Evolutionary conservation across 2,329 filamentous ascomycete genomes (phyloP).

Genomic region (Sclerotinia trifoliorum): DNA sequence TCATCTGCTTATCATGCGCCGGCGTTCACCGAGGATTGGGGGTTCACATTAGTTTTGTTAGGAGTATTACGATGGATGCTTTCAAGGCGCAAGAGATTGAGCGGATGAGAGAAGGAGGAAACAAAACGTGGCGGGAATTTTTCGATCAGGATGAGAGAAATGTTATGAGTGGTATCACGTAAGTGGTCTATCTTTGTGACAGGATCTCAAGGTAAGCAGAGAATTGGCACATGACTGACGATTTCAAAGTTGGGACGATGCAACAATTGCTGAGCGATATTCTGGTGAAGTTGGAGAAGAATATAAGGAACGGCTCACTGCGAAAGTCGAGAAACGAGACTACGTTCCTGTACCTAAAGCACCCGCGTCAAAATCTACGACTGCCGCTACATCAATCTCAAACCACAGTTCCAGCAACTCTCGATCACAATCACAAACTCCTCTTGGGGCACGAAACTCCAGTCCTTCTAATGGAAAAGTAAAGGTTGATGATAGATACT

Average conservation of each 20-base stretch:
- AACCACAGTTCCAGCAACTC: slow-evolving; percentile 21
- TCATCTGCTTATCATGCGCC: slow-evolving; percentile 96
- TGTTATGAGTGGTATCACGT: slow-evolving; percentile 58
- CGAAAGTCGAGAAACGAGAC: slow-evolving; percentile 83
- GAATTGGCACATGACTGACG: slow-evolving; percentile 19
- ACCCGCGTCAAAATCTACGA: slow-evolving; percentile 17
- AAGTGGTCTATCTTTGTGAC: slow-evolving; percentile 23
- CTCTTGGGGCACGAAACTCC: slow-evolving; percentile 30
- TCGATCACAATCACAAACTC: slow-evolving; percentile 27
- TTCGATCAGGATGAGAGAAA: slow-evolving; percentile 73
- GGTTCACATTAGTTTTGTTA: slow-evolving; percentile 97
- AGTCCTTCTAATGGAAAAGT: slow-evolving; percentile 47
- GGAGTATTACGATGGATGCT: slow-evolving; percentile 97
- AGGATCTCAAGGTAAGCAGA: background rate
- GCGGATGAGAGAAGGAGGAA: slow-evolving; percentile 90
- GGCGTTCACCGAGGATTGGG: slow-evolving; percentile 92
- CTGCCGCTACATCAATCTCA: slow-evolving; percentile 19
- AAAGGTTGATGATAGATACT: slow-evolving; percentile 82
- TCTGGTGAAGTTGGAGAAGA: slow-evolving; percentile 88
- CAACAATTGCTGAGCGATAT: slow-evolving; percentile 87
- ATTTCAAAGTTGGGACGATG: slow-evolving; percentile 63
- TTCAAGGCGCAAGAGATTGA: slow-evolving; percentile 93
- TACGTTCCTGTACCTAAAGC: slow-evolving; percentile 73
- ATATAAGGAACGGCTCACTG: slow-evolving; percentile 85
- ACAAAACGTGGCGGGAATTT: slow-evolving; percentile 81